Evolutionary conservation across 768 basidiomycete genomes (phyloP).

Genomic region (Tephrocybe rancida): DNA sequence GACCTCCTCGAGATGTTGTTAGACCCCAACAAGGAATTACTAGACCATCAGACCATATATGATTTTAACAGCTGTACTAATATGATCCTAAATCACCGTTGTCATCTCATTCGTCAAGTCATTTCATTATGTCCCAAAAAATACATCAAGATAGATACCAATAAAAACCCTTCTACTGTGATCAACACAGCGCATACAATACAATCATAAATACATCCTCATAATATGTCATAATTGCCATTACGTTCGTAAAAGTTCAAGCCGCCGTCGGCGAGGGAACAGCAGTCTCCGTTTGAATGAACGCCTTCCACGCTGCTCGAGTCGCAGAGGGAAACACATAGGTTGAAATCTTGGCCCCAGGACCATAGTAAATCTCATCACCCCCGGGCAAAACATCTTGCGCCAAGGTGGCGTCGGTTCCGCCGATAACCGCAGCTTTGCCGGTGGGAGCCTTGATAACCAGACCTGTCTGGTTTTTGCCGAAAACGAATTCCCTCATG

Average conservation of each 20-base stretch:
- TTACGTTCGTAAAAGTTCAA: neutral
- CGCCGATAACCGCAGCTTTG: slow-evolving; percentile 41
- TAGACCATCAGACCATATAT: slow-evolving; percentile 50
- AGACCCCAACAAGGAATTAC: slow-evolving; percentile 63
- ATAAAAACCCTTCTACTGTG: no score
- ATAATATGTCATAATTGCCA: neutral
- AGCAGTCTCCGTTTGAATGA: slow-evolving; percentile 43
- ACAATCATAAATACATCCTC: neutral
- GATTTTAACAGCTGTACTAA: no score
- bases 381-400: slow-evolving; percentile 54
- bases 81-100: no score
- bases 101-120: no score
- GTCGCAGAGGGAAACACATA: slow-evolving; percentile 59
- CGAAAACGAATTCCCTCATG: slow-evolving; percentile 68
- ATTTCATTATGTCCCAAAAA: no score
- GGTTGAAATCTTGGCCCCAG: slow-evolving; percentile 49
- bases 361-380: slow-evolving; percentile 58
- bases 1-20: slow-evolving; percentile 67
- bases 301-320: slow-evolving; percentile 56
- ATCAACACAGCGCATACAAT: neutral
- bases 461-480: slow-evolving; percentile 59
- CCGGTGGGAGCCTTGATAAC: slow-evolving; percentile 37
- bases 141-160: no score
- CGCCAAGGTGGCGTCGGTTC: slow-evolving; percentile 48
- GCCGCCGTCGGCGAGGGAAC: slow-evolving; percentile 13